These are phyloP conservation scores for Piloderma croceum DNA, from an alignment of 768 basidiomycete species.

Conservation along the genomic window DNA sequence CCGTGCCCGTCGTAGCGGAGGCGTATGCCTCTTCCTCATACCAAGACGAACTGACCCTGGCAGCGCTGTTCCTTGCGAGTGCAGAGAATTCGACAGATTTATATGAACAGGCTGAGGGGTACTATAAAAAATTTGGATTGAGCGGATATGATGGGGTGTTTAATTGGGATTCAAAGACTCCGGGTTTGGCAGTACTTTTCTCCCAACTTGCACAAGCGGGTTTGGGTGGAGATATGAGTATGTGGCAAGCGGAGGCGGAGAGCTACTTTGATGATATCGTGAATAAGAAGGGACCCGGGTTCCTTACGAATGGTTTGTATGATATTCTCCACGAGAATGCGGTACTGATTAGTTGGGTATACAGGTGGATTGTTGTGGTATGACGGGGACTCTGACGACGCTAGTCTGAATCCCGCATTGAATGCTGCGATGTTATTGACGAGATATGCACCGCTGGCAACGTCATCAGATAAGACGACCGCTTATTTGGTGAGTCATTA, in stretches of 20 bases:
- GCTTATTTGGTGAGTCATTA: constrained; percentile 56
- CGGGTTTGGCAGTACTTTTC: constrained; percentile 70
- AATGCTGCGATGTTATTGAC: constrained; percentile 81
- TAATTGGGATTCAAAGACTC: constrained; percentile 86
- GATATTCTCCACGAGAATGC: constrained; percentile 1
- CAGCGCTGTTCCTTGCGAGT: constrained; percentile 71
- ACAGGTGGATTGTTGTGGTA: constrained; percentile 79
- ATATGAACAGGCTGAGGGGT: constrained; percentile 58
- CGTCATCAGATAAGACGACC: constrained; percentile 48
- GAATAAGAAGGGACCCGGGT: constrained; percentile 47
- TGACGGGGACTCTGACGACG: constrained; percentile 74
- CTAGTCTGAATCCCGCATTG: constrained; percentile 79
- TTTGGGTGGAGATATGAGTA: constrained; percentile 50
- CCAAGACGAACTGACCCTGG: constrained; percentile 68
- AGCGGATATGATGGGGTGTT: constrained; percentile 52
- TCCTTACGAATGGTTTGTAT: constrained; percentile 54
- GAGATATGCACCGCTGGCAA: constrained; percentile 71
- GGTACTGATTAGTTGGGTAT: not conserved
- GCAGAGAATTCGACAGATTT: constrained; percentile 57
- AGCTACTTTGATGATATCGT: constrained; percentile 70
- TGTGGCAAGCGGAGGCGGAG: constrained; percentile 71
- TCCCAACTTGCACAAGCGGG: constrained; percentile 64
- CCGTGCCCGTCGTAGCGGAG: constrained; percentile 55
- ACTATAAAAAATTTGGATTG: constrained; percentile 55
- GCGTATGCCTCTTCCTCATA: constrained; percentile 72